These are phyloP conservation scores for Penicillium daleae DNA, from an alignment of 495 filamentous ascomycete species.

Conservation along the genomic window DNA sequence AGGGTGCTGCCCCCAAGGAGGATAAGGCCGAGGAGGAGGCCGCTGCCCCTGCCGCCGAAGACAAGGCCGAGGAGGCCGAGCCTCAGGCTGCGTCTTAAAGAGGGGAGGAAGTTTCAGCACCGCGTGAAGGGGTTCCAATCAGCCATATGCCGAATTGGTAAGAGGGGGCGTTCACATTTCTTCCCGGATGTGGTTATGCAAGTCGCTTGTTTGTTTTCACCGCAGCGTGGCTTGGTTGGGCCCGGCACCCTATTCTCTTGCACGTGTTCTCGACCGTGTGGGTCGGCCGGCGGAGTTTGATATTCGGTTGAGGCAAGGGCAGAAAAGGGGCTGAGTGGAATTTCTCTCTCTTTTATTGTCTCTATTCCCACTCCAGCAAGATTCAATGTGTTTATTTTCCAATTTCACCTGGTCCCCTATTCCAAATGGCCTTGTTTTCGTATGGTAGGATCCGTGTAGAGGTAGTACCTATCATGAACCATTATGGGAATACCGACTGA, in stretches of 20 bases:
- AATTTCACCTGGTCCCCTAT: constrained; percentile 24
- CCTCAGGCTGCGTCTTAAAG: constrained; percentile 46
- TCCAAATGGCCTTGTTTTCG: neutral
- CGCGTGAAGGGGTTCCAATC: constrained; percentile 16
- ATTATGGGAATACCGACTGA: too few species aligned
- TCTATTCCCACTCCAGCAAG: constrained; percentile 55
- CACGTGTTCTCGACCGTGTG: constrained; percentile 46
- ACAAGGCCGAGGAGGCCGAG: constrained; percentile 51
- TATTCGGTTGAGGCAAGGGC: constrained; percentile 52
- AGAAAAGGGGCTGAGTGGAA: constrained; percentile 54
- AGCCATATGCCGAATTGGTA: constrained; percentile 31
- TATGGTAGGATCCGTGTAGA: neutral
- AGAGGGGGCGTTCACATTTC: constrained; percentile 45
- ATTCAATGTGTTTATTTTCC: constrained; percentile 52
- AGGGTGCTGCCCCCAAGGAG: constrained; percentile 63
- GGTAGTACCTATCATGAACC: neutral
- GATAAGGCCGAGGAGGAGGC: constrained; percentile 66
- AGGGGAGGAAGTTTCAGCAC: constrained; percentile 9
- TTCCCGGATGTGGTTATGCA: constrained; percentile 47
- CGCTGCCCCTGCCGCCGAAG: constrained; percentile 44
- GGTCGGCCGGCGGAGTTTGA: constrained; percentile 56
- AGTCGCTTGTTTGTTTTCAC: constrained; percentile 45
- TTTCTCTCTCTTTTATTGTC: constrained; percentile 55
- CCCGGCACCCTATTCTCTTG: constrained; percentile 44
- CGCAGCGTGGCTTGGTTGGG: constrained; percentile 47